Conservation (phyloP, 2,329 filamentous ascomycete genomes). For the Thelonectria discophora region DNA sequence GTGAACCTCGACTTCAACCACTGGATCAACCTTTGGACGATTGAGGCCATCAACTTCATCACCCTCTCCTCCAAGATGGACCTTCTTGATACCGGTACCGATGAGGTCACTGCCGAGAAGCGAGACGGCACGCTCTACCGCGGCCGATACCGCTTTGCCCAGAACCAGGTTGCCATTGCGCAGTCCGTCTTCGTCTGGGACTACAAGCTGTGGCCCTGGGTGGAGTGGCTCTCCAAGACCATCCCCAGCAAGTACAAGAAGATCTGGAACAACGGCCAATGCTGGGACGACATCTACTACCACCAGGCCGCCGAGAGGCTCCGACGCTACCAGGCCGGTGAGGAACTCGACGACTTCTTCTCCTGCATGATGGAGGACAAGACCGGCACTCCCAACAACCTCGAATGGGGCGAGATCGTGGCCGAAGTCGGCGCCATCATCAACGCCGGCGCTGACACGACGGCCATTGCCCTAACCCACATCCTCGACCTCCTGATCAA, state of each 20-base stretch:
- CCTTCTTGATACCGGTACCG: slow-evolving; percentile 58
- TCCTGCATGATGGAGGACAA: slow-evolving; percentile 60
- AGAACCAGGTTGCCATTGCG: slow-evolving; percentile 58
- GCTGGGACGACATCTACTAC: slow-evolving; percentile 50
- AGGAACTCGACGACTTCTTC: slow-evolving; percentile 68
- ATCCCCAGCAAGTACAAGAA: slow-evolving; percentile 51
- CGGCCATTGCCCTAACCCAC: slow-evolving; percentile 58
- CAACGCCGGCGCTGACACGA: slow-evolving; percentile 59
- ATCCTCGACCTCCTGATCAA: slow-evolving; percentile 60
- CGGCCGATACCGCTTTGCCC: slow-evolving; percentile 55
- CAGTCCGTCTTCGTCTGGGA: slow-evolving; percentile 59
- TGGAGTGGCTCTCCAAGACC: slow-evolving; percentile 57
- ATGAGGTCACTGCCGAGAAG: slow-evolving; percentile 51
- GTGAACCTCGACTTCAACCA: slow-evolving; percentile 58
- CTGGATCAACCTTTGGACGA: slow-evolving; percentile 62
- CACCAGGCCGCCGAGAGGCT: slow-evolving; percentile 48
- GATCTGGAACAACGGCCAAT: slow-evolving; percentile 37
- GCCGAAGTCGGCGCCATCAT: slow-evolving; percentile 63
- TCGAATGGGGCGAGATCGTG: slow-evolving; percentile 66
- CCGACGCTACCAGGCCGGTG: slow-evolving; percentile 46
- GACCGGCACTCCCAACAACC: slow-evolving; percentile 45
- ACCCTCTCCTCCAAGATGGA: slow-evolving; percentile 58
- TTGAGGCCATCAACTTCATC: slow-evolving; percentile 66
- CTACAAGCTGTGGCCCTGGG: slow-evolving; percentile 59
- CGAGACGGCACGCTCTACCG: slow-evolving; percentile 56